phyloP scores from a whole-genome alignment of 1,284 basidiomycete species.

The Pyrrhoderma lamaoense region DNA sequence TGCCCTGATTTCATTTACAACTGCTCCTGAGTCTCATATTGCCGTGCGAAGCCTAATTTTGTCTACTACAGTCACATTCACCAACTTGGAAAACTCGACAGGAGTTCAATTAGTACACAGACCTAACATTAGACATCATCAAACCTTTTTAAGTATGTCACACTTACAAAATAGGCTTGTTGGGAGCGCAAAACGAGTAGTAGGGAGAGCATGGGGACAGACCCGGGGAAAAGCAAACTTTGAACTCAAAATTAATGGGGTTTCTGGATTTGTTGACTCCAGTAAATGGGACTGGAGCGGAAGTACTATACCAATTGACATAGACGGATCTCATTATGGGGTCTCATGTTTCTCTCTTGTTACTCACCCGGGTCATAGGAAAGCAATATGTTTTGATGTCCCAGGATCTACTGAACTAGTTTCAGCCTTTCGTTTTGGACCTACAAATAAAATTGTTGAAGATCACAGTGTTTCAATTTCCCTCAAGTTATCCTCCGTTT shows the following conservation, averaged over 20 bases:
- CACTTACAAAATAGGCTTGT: constrained; percentile 55
- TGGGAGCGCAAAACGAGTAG: constrained; percentile 51
- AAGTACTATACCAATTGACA: not conserved
- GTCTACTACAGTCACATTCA: constrained; percentile 47
- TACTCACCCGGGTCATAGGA: constrained; percentile 4
- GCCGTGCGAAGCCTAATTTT: constrained; percentile 44
- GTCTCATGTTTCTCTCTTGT: constrained; percentile 11
- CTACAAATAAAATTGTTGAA: constrained; percentile 11
- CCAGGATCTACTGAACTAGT: constrained; percentile 8
- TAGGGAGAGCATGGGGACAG: constrained; percentile 60
- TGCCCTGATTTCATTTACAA: constrained; percentile 42
- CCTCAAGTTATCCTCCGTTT: constrained; percentile 12
- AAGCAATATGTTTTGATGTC: constrained; percentile 6
- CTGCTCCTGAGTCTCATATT: constrained; percentile 44
- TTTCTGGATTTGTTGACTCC: not conserved
- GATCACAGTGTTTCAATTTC: constrained; percentile 8
- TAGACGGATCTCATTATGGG: constrained; percentile 2
- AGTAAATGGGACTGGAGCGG: not conserved
- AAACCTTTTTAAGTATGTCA: constrained; percentile 38
- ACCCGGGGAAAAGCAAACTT: constrained; percentile 49
- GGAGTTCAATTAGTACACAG: constrained; percentile 21
- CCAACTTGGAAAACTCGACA: constrained; percentile 36
- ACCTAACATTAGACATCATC: constrained; percentile 21
- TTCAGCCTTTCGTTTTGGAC: constrained; percentile 10
- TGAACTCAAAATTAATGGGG: constrained; percentile 41